Base-by-base conservation (phyloP, 1,139 yeast species). In the Pneumocystis oryctolagi region DNA sequence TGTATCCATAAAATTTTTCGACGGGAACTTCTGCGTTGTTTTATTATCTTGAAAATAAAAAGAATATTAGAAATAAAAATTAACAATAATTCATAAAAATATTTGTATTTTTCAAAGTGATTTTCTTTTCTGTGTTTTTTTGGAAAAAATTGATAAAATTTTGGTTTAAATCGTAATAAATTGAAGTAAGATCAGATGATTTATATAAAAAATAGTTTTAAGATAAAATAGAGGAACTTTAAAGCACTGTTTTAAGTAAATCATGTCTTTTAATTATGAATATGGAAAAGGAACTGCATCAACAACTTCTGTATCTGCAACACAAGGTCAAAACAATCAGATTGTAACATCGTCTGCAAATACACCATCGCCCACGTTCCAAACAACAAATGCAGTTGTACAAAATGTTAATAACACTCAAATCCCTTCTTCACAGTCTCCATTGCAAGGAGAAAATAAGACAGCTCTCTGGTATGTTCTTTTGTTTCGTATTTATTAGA, bases 281-380 rank as follows among this genome's bases (percentile, higher is more conserved):
- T 47, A 47, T 47, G 31, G 31, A 4, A 47, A 47, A 47, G 55
- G 55, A 12, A 25, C 12, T 20, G 30, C 31, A 4, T 28, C 55
- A 4, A 4, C 31, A 8, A 12, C 31, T 20, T 47, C 55, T 12
- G 30, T 47, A 25, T 47, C 55, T 8, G 20, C 55, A 14, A n/a
- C 55, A 12, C 55, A 25, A 47, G 25, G 6, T 25, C 55, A 47
- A 9, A 47, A 47, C 25, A 64, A 63, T 20, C 65, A 66, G 18
- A 65, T 66, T 20, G 66, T 65, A 30, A n/a, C 64, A 18, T 25
- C 64, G 8, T 9, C 64, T 28, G 14, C 37, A 18, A 61, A 62
- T 62, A 58, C 42, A 28, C 35, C 65, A 58, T 53, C 62, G 42
- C 60, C 62, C 34, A 56, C 63, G 18, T 62, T 56, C 34, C 61